A percentile compares a stretch with the other conserved stretches of the same genome.
phyloP scores from a whole-genome alignment of 2,329 filamentous ascomycete genomes.

The Aspergillus sp. region DNA sequence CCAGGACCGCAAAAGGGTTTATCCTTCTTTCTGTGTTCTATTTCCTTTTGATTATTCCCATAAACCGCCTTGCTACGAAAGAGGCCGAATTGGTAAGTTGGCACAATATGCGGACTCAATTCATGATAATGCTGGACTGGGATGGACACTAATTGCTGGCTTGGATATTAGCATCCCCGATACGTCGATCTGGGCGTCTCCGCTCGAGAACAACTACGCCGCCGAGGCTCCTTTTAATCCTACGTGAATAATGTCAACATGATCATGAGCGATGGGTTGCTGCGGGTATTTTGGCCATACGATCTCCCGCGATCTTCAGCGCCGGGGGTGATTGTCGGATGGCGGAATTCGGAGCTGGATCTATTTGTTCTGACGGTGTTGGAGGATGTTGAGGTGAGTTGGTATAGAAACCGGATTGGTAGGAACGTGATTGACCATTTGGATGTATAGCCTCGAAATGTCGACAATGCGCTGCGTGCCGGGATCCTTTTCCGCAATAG shows the following conservation, averaged over 20 bases:
- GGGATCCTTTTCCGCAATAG: conserved; percentile 80
- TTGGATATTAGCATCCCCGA: conserved; percentile 66
- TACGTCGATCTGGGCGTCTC: conserved; percentile 76
- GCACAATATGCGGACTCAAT: conserved; percentile 4
- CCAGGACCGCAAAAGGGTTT: conserved; percentile 81
- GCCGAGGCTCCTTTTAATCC: conserved; percentile 84
- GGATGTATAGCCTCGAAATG: conserved; percentile 60
- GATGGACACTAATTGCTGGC: conserved; percentile 2
- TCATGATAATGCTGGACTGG: neutral
- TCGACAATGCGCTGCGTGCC: conserved; percentile 80
- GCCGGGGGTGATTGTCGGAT: conserved; percentile 86
- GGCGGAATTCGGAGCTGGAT: conserved; percentile 88
- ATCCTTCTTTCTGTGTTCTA: conserved; percentile 78
- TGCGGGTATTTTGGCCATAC: conserved; percentile 98
- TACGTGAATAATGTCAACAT: conserved; percentile 52
- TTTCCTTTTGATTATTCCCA: conserved; percentile 75
- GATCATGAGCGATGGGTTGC: conserved; percentile 72
- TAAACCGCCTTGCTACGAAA: conserved; percentile 73
- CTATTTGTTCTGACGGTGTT: conserved; percentile 85
- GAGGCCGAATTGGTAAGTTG: conserved; percentile 69
- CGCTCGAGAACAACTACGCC: conserved; percentile 88
- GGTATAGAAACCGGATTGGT: neutral
- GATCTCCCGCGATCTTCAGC: conserved; percentile 68
- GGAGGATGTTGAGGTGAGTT: conserved; percentile 79
- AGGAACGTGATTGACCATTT: neutral